Base-by-base conservation (phyloP, 345 rosid genomes). In the Aethionema arabicum region DNA sequence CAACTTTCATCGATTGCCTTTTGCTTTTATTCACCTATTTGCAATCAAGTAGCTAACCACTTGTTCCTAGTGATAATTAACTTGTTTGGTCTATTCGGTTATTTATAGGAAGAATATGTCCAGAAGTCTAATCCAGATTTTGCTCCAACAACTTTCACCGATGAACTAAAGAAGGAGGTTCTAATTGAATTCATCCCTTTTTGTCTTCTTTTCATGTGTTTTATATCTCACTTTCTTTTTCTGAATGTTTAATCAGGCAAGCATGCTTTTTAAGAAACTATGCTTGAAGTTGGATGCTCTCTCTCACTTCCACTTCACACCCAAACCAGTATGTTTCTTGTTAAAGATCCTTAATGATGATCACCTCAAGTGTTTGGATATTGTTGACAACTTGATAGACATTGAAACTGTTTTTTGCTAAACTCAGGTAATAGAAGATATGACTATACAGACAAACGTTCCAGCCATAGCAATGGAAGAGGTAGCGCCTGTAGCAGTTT, bases 391-490 rank as follows among this genome's bases (percentile, higher is more conserved):
- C 44, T 54, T 5, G 7, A 5, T 8, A 11, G 54, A 15, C 8
- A 36, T 48, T 38, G 3, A 70, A 32, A 32, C 29, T 40, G 2
- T 12, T 15, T 41, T 6, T 40, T 15, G 67, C 15, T 41, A 21
- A 51, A 69, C 43, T 61, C 71, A 87, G 99, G 87, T 90, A 35
- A 81, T 90, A 51, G 97, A 93, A 69, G 97, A 93, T 61, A 85
- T 93, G 96, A 73, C 88, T 54, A 76, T 93, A 31, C 97, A 84
- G 75, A 67, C 80, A 30, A 93, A 93, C 69, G 87, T 87, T 66
- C 96, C 99, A 51, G 97, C 99, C 68, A 84, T 90, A 73, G 97
- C 92, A 52, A 87, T 93, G 95, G 97, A 93, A 79, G 99, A 93
- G 97, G 85, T 84, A 85, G 96, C 99, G 48, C 99, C 99, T 12